Base-by-base conservation (phyloP, 352 stramenopile genomes). In the Saprolegnia parasitica region DNA sequence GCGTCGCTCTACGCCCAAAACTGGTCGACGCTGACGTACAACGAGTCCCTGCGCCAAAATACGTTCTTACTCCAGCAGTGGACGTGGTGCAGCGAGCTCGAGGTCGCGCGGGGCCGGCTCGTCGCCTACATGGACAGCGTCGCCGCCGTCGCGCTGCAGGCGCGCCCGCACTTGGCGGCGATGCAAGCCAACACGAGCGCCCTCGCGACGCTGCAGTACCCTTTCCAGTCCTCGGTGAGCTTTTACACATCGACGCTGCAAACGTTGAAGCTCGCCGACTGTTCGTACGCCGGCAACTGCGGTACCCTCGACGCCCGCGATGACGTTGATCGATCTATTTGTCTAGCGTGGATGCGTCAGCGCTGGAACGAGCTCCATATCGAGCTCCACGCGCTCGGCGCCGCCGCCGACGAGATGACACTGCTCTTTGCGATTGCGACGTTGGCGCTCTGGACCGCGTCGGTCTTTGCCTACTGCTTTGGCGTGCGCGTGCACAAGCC, bases 201-300 rank as follows among this genome's bases (percentile, higher is more conserved):
- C 16, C 79, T 92, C 73, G 82, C 89, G 56, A 67, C 67, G 6
- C 79, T 81, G 0, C 81, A 90, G 66, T 89, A 87, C 32, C 60
- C 71, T 15, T 72, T 92, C 56, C 88, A 92, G 56, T 68, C 71
- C 1, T 60, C 77, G 0, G 75, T 89, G 35, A 80, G 90, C 68
- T 87, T 82, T 64, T 80, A 82, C 63, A 89, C 78, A 0, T 73
- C 83, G 26, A 71, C 71, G 3, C 77, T 90, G 8, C 81, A 80
- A 5, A 46, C 61, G 1, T 78, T 76, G 73, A 90, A 86, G 54
- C 79, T 89, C 24, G 63, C 70, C 20, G 82, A 92, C 67, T 92
- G 82, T 61, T 65, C 75, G 10, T 87, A 78, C 65, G 72, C 80
- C 47, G 74, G 64, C 23, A 87, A 88, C 68, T 90, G 82, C 70